Conservation (phyloP, 306 rosid species). For the Trifolium fragiferum region DNA sequence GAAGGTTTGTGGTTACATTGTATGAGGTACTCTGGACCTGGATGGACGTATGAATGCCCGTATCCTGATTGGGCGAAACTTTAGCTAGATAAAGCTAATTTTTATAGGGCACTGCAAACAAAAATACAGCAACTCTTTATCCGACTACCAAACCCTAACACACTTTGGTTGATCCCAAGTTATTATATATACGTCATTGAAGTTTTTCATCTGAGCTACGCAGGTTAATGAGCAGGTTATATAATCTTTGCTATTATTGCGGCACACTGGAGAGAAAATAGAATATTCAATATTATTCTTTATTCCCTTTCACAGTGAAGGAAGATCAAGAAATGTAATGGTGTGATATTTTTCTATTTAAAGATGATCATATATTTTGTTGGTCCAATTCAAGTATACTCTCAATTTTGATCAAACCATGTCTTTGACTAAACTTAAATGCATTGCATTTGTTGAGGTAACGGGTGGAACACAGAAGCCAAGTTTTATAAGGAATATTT, state of each 20-base stretch:
- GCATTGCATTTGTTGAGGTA: constrained; percentile 24
- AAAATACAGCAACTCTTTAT: background rate
- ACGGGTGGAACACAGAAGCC: constrained; percentile 12
- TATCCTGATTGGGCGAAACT: constrained; percentile 81
- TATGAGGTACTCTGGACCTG: constrained; percentile 75
- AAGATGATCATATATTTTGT: constrained; percentile 22
- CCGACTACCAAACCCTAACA: background rate
- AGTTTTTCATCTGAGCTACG: background rate
- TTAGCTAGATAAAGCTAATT: constrained; percentile 35
- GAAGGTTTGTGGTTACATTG: constrained; percentile 88
- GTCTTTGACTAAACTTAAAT: background rate
- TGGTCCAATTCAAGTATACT: constrained; percentile 18
- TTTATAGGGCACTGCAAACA: constrained; percentile 6
- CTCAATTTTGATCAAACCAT: constrained; percentile 5
- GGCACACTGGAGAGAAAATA: background rate
- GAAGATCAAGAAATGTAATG: background rate
- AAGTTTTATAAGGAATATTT: constrained; percentile 32
- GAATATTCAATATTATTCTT: constrained; percentile 11
- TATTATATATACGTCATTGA: background rate
- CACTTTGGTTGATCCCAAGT: background rate
- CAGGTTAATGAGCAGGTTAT: background rate
- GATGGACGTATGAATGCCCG: constrained; percentile 85
- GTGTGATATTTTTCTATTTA: constrained; percentile 29
- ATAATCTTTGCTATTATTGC: constrained; percentile 21
- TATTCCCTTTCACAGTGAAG: background rate